Evolutionary conservation across 176 grass and related monocot genomes (phyloP).

Genomic region (Carex pumila): DNA sequence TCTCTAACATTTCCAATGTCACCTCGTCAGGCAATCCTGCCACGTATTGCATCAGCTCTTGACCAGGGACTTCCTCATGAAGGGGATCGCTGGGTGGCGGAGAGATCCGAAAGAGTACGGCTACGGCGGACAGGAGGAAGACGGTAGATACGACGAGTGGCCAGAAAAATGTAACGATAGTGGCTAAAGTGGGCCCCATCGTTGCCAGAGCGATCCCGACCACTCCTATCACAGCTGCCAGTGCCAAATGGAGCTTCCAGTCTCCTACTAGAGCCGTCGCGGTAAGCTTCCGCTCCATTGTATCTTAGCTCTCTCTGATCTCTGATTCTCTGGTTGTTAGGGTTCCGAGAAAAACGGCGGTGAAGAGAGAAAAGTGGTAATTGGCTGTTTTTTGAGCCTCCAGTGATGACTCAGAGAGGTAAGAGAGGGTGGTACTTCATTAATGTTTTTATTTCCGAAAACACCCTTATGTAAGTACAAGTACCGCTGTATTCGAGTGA

Average conservation of each 20-base stretch:
- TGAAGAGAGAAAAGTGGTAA: neutral
- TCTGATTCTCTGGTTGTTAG: neutral
- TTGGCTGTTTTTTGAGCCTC: neutral
- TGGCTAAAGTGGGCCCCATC: slow-evolving; percentile 24
- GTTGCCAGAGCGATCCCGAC: slow-evolving; percentile 10
- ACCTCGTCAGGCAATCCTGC: slow-evolving; percentile 21
- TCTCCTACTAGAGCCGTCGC: slow-evolving; percentile 3
- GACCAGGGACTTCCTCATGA: slow-evolving; percentile 1
- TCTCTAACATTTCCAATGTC: neutral
- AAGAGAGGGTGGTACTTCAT: neutral
- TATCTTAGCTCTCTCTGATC: neutral
- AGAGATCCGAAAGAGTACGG: slow-evolving; percentile 39
- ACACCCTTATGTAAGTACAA: neutral
- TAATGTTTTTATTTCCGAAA: neutral
- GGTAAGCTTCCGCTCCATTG: slow-evolving; percentile 22
- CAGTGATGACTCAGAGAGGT: neutral
- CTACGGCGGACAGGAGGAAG: slow-evolving; percentile 28
- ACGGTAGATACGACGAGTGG: slow-evolving; percentile 37
- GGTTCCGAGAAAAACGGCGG: neutral
- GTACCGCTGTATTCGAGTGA: neutral
- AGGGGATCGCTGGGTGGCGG: slow-evolving; percentile 10
- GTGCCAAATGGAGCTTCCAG: slow-evolving; percentile 6
- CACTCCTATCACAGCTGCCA: slow-evolving; percentile 7
- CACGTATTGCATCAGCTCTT: slow-evolving; percentile 31
- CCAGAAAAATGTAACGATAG: slow-evolving; percentile 29